A percentile compares a stretch with the other conserved stretches of the same genome.
phyloP scores from a whole-genome alignment of 2,329 filamentous ascomycete genomes.

The Gremmenia infestans region DNA sequence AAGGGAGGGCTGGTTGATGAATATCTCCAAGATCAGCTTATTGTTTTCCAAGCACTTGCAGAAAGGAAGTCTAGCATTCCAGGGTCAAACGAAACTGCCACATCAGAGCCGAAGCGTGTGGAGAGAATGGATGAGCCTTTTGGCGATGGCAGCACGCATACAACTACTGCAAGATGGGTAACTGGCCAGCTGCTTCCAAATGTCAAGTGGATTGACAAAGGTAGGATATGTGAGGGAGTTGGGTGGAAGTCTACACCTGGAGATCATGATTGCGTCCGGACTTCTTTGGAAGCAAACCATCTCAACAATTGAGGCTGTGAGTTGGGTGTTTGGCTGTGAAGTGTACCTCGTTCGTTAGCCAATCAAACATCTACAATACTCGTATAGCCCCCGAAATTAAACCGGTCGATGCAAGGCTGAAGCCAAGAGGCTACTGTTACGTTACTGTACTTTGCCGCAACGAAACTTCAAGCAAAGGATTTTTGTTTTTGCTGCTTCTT shows the following conservation, averaged over 20 bases:
- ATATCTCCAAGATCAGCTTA: slow-evolving; percentile 56
- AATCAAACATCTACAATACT: background rate
- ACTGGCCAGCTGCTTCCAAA: slow-evolving; percentile 45
- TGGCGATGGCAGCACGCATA: slow-evolving; percentile 51
- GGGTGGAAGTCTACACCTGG: slow-evolving; percentile 27
- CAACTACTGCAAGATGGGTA: slow-evolving; percentile 58
- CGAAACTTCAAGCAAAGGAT: too few species aligned
- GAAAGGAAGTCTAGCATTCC: slow-evolving; percentile 40
- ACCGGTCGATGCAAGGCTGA: too few species aligned
- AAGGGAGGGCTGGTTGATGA: slow-evolving; percentile 47
- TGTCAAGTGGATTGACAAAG: slow-evolving; percentile 47
- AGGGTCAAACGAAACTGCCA: slow-evolving; percentile 10
- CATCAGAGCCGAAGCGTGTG: slow-evolving; percentile 29
- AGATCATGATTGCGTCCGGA: background rate
- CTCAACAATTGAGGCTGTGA: background rate
- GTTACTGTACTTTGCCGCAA: too few species aligned
- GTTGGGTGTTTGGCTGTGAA: background rate
- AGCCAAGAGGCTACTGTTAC: too few species aligned
- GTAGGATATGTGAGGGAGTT: slow-evolving; percentile 44
- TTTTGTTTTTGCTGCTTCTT: too few species aligned
- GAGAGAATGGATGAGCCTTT: slow-evolving; percentile 48
- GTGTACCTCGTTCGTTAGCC: background rate
- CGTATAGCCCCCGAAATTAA: too few species aligned
- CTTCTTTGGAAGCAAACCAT: background rate
- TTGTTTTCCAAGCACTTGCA: slow-evolving; percentile 55